Base-by-base conservation (phyloP, 148 eudicot genomes). In the Persicaria maculosa region DNA sequence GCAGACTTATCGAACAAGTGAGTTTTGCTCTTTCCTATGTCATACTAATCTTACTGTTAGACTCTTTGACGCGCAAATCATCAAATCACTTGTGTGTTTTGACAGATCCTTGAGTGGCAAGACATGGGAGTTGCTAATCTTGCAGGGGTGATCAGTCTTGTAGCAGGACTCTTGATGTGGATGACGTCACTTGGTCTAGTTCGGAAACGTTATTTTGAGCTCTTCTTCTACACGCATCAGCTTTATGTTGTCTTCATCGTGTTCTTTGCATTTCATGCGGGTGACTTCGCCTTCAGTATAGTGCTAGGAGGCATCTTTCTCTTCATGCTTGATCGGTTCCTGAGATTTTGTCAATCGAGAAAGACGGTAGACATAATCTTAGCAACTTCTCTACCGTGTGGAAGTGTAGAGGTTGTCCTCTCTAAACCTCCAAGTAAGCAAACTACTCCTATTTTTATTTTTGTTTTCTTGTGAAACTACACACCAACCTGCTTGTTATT, bases 261-360 rank as follows among this genome's bases (percentile, higher is more conserved):
- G 52, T 88, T 88, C 85, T 84, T 80, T 74, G 76, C 83, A 4
- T 57, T 88, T 46, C 89, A 88, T 61, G 76, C 78, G 14, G 92
- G 89, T n/a, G 77, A 86, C 45, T 77, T 84, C 44, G 83, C 77
- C 59, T 75, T 86, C 6, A 72, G 75, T 80, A 84, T 84, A 5
- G 84, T 83, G 84, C 89, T 86, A 53, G 89, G 89, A 1, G 86
- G 92, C n/a, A 82, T 88, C 76, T 88, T 79, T 72, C 89, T 88
- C 80, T 88, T 88, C 80, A 15, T 86, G 73, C 76, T 88, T 15
- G 89, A 88, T 71, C 89, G 92, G 6, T 88, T 68, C 83, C 72
- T 88, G 50, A 80, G 92, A 22, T 86, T 84, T 74, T 77, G 84
- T 43, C 88, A 86, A 77, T 88, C 92, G 5, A 78, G 81, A 40